Conservation (phyloP, 2,329 filamentous ascomycete species). For the Microascus cirrosus region DNA sequence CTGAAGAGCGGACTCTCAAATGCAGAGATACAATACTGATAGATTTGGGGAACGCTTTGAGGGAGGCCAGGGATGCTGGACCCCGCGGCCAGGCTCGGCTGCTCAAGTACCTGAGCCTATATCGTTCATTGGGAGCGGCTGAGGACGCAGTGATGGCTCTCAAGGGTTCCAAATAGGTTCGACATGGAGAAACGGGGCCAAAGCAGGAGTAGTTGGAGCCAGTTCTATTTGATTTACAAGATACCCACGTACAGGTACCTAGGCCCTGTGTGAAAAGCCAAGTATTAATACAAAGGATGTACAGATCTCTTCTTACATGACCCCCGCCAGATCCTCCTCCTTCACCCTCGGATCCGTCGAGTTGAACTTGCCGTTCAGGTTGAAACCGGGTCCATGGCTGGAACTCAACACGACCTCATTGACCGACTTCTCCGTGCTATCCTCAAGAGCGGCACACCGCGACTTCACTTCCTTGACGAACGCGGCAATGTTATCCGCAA, state of each 20-base stretch:
- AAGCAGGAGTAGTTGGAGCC: conserved; percentile 7
- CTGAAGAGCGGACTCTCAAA: conserved; percentile 36
- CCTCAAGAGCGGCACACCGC: conserved; percentile 62
- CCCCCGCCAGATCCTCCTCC: conserved; percentile 37
- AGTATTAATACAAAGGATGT: conserved; percentile 6
- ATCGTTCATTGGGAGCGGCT: conserved; percentile 39
- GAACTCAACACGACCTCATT: conserved; percentile 70
- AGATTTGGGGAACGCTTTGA: conserved; percentile 39
- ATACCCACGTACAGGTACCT: conserved; percentile 3
- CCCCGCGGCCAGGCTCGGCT: conserved; percentile 29
- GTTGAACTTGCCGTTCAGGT: conserved; percentile 68
- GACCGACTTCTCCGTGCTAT: conserved; percentile 30
- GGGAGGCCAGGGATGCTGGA: conserved; percentile 31
- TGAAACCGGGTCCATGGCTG: conserved; percentile 78
- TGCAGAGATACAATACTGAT: conserved; percentile 47
- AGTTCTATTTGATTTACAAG: conserved; percentile 4
- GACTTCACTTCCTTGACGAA: conserved; percentile 68
- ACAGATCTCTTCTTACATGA: conserved; percentile 31
- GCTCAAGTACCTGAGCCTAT: conserved; percentile 40
- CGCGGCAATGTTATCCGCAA: conserved; percentile 72
- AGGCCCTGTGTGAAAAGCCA: neutral
- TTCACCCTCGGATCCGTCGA: conserved; percentile 46
- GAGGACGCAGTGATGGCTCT: conserved; percentile 30
- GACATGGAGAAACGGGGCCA: conserved; percentile 24
- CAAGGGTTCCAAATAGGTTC: neutral